Conservation (phyloP, 805 yeast species). For the Lachancea waltii region DNA sequence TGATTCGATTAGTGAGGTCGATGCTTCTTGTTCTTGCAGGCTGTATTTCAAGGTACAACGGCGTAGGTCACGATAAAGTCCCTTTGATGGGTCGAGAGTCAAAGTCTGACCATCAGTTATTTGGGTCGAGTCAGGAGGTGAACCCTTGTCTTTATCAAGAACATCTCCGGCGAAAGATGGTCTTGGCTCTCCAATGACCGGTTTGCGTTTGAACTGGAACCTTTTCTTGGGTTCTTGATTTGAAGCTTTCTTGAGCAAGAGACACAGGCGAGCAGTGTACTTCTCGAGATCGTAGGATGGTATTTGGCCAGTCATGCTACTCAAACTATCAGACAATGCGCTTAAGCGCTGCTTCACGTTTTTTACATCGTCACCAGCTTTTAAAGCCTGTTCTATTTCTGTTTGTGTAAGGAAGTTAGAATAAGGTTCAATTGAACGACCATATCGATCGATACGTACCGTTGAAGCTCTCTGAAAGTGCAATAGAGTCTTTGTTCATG, state of each 20-base stretch:
- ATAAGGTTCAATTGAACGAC: no score
- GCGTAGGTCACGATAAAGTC: no score
- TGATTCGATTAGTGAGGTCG: no score
- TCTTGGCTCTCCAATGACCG: not conserved
- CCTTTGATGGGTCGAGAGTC: no score
- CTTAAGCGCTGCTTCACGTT: slow-evolving; percentile 10
- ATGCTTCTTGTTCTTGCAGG: no score
- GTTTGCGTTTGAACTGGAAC: slow-evolving; percentile 5
- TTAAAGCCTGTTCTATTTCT: slow-evolving; percentile 7
- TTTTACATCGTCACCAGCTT: slow-evolving; percentile 2
- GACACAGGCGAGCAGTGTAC: slow-evolving; percentile 14
- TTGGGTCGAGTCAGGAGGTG: no score
- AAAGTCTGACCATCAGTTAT: no score
- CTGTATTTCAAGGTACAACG: no score
- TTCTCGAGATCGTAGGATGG: slow-evolving; percentile 18
- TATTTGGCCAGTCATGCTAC: slow-evolving; percentile 11
- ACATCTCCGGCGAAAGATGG: not conserved
- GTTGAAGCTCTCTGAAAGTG: no score
- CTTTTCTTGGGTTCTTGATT: slow-evolving; percentile 2
- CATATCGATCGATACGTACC: no score
- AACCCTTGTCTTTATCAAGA: no score
- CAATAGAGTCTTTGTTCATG: no score
- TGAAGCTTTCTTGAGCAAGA: slow-evolving; percentile 13
- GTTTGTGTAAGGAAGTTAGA: not conserved
- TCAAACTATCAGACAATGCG: slow-evolving; percentile 11